phyloP scores from a whole-genome alignment of 2,329 filamentous ascomycete species.

The Dactylella cylindrospora region DNA sequence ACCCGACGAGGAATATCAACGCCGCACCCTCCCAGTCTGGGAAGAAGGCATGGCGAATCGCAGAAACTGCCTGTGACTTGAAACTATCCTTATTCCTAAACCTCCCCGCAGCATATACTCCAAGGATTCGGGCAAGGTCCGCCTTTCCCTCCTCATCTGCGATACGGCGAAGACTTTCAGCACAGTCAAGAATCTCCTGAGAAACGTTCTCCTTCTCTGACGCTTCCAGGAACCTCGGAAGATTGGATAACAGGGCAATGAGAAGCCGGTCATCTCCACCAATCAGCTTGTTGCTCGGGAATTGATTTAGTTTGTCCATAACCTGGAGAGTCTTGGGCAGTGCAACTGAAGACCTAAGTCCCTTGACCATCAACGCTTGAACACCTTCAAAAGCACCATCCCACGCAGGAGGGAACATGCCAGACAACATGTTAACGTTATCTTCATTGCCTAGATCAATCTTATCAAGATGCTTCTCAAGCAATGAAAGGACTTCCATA shows the following conservation, averaged over 20 bases:
- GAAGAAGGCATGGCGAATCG: constrained; percentile 76
- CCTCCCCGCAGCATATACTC: constrained; percentile 63
- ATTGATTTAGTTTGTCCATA: constrained; percentile 73
- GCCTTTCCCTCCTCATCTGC: constrained; percentile 67
- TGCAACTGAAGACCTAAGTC: constrained; percentile 80
- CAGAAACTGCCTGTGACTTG: constrained; percentile 69
- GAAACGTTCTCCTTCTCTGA: constrained; percentile 68
- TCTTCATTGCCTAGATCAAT: constrained; percentile 71
- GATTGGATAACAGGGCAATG: constrained; percentile 85
- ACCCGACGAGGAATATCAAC: constrained; percentile 84
- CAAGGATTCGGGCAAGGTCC: constrained; percentile 69
- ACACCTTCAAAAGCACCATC: constrained; percentile 85
- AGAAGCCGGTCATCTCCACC: constrained; percentile 80
- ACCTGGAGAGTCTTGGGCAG: constrained; percentile 75
- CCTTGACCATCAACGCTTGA: constrained; percentile 84
- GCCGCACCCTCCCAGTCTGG: constrained; percentile 79
- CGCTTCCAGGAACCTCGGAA: constrained; percentile 78
- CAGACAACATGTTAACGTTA: constrained; percentile 69
- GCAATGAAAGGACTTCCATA: constrained; percentile 84
- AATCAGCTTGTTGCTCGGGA: constrained; percentile 77
- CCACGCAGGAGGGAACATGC: constrained; percentile 82
- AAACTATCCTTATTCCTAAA: constrained; percentile 70
- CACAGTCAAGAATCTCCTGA: constrained; percentile 62
- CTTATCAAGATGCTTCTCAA: constrained; percentile 81
- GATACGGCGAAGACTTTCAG: constrained; percentile 69